These are phyloP conservation scores for Crithidia bombi DNA, from an alignment of 208 protist species.

Conservation along the genomic window DNA sequence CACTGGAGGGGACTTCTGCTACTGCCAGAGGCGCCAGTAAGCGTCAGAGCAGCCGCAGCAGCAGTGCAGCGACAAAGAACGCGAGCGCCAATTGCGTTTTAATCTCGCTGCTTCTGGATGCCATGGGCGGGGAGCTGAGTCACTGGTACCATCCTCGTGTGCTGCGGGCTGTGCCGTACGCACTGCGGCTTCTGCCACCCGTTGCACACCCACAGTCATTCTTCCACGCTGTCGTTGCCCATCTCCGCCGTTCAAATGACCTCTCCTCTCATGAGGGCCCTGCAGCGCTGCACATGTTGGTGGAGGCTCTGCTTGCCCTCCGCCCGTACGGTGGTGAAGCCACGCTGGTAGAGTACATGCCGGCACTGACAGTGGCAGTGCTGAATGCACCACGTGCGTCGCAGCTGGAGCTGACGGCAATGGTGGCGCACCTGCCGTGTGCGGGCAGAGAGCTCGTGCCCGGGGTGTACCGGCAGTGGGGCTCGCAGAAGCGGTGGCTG, in stretches of 20 bases:
- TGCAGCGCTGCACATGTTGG: conserved; percentile 41
- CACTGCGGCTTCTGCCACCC: conserved; percentile 47
- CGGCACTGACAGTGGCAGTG: conserved; percentile 59
- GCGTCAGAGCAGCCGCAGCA: not conserved
- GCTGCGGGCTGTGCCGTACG: conserved; percentile 39
- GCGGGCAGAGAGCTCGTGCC: conserved; percentile 54
- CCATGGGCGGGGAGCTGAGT: conserved; percentile 22
- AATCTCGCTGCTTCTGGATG: conserved; percentile 18
- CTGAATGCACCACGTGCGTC: conserved; percentile 55
- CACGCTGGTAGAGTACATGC: conserved; percentile 69
- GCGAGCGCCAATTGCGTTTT: too few species aligned
- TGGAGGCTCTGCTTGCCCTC: conserved; percentile 60
- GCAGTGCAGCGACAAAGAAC: not conserved
- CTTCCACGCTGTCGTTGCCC: conserved; percentile 46
- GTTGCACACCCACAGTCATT: conserved; percentile 42
- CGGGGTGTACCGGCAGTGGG: conserved; percentile 57
- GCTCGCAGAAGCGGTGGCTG: conserved; percentile 51
- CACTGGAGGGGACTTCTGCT: too few species aligned
- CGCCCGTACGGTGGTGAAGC: conserved; percentile 56
- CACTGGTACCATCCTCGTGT: conserved; percentile 41
- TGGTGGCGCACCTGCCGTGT: conserved; percentile 53
- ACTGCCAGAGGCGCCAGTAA: too few species aligned
- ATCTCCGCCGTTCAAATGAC: conserved; percentile 58
- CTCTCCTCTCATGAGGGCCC: conserved; percentile 50
- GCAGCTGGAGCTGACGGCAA: conserved; percentile 63